phyloP scores from a whole-genome alignment of 2,329 filamentous ascomycete genomes.

The Harringtonia lauricola region DNA sequence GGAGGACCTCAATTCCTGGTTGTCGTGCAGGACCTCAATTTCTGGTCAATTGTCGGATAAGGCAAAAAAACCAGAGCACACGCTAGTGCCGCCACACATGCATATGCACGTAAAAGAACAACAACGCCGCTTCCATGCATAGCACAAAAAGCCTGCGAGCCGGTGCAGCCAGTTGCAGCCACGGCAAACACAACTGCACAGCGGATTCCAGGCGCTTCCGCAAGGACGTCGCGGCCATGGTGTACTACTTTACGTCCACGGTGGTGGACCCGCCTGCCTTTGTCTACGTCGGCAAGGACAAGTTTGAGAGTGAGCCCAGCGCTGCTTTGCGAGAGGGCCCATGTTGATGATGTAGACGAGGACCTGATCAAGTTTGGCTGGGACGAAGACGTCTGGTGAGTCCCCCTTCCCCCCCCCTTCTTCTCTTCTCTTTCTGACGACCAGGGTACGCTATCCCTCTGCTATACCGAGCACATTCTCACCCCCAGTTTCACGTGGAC shows the following conservation, averaged over 20 bases:
- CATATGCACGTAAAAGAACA: neutral
- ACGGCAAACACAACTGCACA: neutral
- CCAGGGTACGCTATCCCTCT: neutral
- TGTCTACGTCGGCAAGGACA: conserved; percentile 97
- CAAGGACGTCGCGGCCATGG: conserved; percentile 38
- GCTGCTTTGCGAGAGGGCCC: too few species aligned
- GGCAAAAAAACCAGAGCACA: neutral
- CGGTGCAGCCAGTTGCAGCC: neutral
- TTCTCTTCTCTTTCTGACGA: neutral
- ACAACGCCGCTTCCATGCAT: neutral
- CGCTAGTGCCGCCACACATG: neutral
- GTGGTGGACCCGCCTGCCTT: conserved; percentile 72
- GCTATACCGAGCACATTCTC: too few species aligned
- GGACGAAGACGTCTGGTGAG: conserved; percentile 90
- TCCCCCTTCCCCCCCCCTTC: too few species aligned
- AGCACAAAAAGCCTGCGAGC: neutral
- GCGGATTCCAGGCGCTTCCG: conserved; percentile 23
- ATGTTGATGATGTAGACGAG: too few species aligned
- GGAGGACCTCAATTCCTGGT: neutral
- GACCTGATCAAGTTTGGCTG: conserved; percentile 89
- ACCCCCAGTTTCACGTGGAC: conserved; percentile 77
- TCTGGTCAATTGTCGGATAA: too few species aligned
- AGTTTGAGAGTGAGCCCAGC: conserved; percentile 69
- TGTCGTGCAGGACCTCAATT: too few species aligned
- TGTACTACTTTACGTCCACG: conserved; percentile 90